These are phyloP conservation scores for Phytophthora gonapodyides DNA, from an alignment of 352 stramenopile species.

Conservation along the genomic window DNA sequence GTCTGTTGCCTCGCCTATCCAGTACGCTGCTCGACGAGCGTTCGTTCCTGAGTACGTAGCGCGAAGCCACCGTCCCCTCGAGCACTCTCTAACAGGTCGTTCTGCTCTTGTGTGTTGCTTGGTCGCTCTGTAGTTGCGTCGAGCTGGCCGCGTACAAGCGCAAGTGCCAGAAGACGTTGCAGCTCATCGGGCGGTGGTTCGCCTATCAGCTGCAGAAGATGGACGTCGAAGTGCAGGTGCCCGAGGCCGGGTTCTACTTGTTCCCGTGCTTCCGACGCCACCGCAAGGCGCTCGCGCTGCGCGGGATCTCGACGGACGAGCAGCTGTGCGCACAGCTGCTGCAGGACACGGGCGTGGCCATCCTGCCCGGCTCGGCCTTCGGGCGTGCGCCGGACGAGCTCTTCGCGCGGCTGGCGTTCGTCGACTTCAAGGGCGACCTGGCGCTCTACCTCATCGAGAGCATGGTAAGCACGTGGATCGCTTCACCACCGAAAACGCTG, in stretches of 20 bases:
- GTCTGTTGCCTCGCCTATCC: constrained; percentile 84
- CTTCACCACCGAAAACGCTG: constrained; percentile 15
- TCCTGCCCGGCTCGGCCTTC: constrained; percentile 85
- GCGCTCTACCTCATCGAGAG: constrained; percentile 88
- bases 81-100: constrained; percentile 18
- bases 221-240: constrained; percentile 76
- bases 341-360: constrained; percentile 84
- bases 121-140: constrained; percentile 53
- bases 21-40: constrained; percentile 79
- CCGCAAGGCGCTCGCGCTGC: constrained; percentile 59
- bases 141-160: constrained; percentile 81
- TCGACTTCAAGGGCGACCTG: constrained; percentile 90
- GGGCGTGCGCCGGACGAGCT: constrained; percentile 76
- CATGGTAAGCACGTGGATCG: constrained; percentile 53
- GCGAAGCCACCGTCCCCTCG: constrained; percentile 3
- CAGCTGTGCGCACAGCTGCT: constrained; percentile 78
- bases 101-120: constrained; percentile 15
- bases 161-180: constrained; percentile 81
- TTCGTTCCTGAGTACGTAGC: constrained; percentile 72
- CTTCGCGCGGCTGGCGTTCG: constrained; percentile 82
- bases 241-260: constrained; percentile 83
- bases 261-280: constrained; percentile 84
- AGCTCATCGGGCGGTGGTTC: constrained; percentile 84
- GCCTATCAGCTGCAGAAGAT: constrained; percentile 86
- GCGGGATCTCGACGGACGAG: constrained; percentile 73